Percentiles rank a stretch among this genome's conserved stretches.
Conservation (phyloP, 352 stramenopile genomes). For the Pythium vanterpoolii region DNA sequence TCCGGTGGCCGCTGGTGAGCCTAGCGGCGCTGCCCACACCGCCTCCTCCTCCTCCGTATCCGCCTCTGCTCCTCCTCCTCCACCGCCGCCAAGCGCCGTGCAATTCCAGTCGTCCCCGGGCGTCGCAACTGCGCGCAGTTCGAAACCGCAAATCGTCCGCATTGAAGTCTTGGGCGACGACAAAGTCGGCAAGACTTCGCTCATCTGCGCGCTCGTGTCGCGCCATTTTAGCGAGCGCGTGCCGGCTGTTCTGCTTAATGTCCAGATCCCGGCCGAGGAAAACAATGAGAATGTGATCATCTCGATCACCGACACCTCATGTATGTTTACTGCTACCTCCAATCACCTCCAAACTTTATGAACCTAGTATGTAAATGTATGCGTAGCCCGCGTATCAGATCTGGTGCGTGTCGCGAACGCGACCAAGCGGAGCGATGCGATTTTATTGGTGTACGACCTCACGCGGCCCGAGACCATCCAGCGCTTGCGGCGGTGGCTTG, state of each 20-base stretch:
- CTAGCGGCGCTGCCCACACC: not conserved
- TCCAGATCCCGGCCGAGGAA: conserved; percentile 86
- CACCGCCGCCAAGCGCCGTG: not conserved
- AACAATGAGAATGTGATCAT: conserved; percentile 89
- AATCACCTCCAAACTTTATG: not conserved
- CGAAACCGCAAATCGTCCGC: conserved; percentile 78
- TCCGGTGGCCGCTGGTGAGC: not conserved
- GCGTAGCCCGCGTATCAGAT: conserved; percentile 67
- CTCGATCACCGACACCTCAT: conserved; percentile 87
- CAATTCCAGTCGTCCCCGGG: conserved; percentile 14
- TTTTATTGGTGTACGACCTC: conserved; percentile 85
- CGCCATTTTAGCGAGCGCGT: conserved; percentile 88
- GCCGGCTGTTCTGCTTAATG: conserved; percentile 81
- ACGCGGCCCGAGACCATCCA: conserved; percentile 85
- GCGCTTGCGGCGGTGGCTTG: conserved; percentile 76
- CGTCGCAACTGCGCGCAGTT: conserved; percentile 29
- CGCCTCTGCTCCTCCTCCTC: not conserved
- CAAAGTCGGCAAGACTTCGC: conserved; percentile 90
- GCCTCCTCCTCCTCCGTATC: not conserved
- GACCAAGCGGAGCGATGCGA: conserved; percentile 81
- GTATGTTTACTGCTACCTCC: conserved; percentile 27
- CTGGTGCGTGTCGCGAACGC: conserved; percentile 84
- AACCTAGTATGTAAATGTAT: not conserved
- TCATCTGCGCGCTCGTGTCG: conserved; percentile 89
- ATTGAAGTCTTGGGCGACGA: conserved; percentile 89